Conservation (phyloP, 192 early-diverging fungal species). For the Anaeromyces robustus region DNA sequence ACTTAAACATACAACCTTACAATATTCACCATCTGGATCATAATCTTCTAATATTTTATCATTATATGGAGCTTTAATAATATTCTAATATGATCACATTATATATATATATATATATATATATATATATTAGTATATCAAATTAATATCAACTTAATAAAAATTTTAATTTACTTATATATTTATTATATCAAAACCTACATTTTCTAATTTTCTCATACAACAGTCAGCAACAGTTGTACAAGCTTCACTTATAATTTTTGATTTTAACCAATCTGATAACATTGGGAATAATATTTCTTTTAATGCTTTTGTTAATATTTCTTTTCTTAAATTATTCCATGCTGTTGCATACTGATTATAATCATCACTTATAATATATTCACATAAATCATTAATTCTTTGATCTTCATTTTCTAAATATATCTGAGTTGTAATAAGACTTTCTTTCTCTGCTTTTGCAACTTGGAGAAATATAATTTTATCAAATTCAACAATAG, state of each 20-base stretch:
- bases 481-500: slow-evolving; percentile 35
- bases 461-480: slow-evolving; percentile 47
- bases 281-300: slow-evolving; percentile 56
- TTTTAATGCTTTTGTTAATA: slow-evolving; percentile 35
- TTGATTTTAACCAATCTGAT: slow-evolving; percentile 59
- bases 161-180: too few species aligned
- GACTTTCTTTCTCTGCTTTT: slow-evolving; percentile 52
- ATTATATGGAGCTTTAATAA: slow-evolving; percentile 40
- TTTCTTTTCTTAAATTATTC: slow-evolving; percentile 57
- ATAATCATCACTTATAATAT: slow-evolving; percentile 36
- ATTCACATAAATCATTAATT: slow-evolving; percentile 29
- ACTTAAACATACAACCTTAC: slow-evolving; percentile 44
- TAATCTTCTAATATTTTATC: slow-evolving; percentile 15
- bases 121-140: slow-evolving; percentile 1
- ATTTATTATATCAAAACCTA: slow-evolving; percentile 3
- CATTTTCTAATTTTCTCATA: slow-evolving; percentile 40
- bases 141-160: too few species aligned
- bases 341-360: slow-evolving; percentile 51
- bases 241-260: slow-evolving; percentile 51
- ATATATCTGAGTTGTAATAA: slow-evolving; percentile 41
- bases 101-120: slow-evolving; percentile 9
- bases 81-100: slow-evolving; percentile 20
- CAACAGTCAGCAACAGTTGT: slow-evolving; percentile 51
- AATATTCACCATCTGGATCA: slow-evolving; percentile 9
- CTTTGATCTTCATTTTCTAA: slow-evolving; percentile 30